Conservation (phyloP, 1,284 basidiomycete genomes). For the Tilletiopsis washingtonensis region DNA sequence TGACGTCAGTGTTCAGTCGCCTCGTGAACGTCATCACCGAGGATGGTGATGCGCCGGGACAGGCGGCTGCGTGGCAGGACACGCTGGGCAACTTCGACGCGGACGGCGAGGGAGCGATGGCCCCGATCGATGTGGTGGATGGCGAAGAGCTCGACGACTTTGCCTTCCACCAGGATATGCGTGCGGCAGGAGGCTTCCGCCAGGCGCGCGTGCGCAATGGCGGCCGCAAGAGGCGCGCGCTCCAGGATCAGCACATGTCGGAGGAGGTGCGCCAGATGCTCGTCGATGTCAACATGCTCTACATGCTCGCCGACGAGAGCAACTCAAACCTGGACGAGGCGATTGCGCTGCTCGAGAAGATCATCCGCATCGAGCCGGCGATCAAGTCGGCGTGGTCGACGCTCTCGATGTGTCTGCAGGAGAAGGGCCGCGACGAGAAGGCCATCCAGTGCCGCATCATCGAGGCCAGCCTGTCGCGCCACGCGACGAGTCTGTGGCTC, state of each 20-base stretch:
- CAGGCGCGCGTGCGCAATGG: background rate
- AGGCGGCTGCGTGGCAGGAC: background rate
- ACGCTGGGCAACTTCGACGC: background rate
- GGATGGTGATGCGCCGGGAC: background rate
- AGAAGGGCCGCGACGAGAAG: conserved; percentile 61
- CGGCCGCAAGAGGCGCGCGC: conserved; percentile 2
- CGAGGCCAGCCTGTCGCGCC: conserved; percentile 72
- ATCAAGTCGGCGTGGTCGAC: conserved; percentile 78
- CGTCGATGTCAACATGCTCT: conserved; percentile 79
- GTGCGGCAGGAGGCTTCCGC: conserved; percentile 2
- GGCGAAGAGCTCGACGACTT: conserved; percentile 4
- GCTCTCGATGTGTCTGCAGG: conserved; percentile 68
- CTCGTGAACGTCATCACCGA: background rate
- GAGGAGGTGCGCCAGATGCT: conserved; percentile 73
- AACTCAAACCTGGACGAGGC: conserved; percentile 56
- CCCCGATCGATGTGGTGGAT: too few relatives aligned
- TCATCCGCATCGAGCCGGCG: conserved; percentile 84
- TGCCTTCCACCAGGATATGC: conserved; percentile 4
- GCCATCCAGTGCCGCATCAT: conserved; percentile 78
- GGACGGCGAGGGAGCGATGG: background rate
- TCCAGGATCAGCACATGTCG: conserved; percentile 53
- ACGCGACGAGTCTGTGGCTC: conserved; percentile 77
- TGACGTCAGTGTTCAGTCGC: background rate
- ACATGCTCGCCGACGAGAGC: conserved; percentile 64
- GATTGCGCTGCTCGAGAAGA: conserved; percentile 74